Percentiles rank a stretch among this genome's conserved stretches.
These are phyloP conservation scores for Verticillium albo-atrum DNA, from an alignment of 2,329 filamentous ascomycete genomes.

Conservation along the genomic window DNA sequence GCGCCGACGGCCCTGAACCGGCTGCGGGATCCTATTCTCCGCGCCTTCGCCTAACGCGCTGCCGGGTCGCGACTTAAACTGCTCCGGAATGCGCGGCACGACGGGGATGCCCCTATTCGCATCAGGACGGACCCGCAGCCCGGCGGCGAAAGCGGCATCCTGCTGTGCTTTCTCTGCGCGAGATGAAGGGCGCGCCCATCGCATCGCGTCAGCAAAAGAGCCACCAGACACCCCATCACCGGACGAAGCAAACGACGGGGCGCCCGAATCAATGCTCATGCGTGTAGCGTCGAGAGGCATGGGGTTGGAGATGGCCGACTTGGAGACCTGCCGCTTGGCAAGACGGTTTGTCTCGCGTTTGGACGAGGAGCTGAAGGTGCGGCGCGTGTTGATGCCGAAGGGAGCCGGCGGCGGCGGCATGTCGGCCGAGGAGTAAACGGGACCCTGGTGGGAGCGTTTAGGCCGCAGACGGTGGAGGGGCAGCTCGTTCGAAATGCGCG, in stretches of 20 bases:
- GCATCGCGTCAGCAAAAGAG: not conserved
- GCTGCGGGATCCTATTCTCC: slow-evolving; percentile 1
- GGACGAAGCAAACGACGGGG: not conserved
- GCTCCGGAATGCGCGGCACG: slow-evolving; percentile 38
- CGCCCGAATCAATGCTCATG: slow-evolving; percentile 11
- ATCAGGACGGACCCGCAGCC: slow-evolving; percentile 37
- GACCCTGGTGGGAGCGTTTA: slow-evolving; percentile 17
- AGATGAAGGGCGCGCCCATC: not conserved
- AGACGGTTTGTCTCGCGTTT: slow-evolving; percentile 17
- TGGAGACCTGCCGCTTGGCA: slow-evolving; percentile 16
- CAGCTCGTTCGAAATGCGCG: slow-evolving; percentile 35
- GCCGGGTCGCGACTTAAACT: slow-evolving; percentile 24
- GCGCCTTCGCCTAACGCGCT: slow-evolving; percentile 1
- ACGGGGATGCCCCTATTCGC: slow-evolving; percentile 41
- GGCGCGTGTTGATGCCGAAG: slow-evolving; percentile 5
- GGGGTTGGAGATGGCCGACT: slow-evolving; percentile 5
- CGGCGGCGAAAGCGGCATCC: not conserved
- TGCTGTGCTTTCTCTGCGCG: slow-evolving; percentile 1
- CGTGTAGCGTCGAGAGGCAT: slow-evolving; percentile 6
- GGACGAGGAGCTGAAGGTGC: slow-evolving; percentile 8
- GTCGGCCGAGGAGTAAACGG: slow-evolving; percentile 20
- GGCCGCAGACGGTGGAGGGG: slow-evolving; percentile 25
- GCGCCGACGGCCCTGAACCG: not conserved
- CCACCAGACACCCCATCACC: not conserved
- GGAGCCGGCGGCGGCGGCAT: slow-evolving; percentile 11